A percentile compares a stretch with the other conserved stretches of the same genome.
phyloP scores from a whole-genome alignment of 2,329 filamentous ascomycete genomes.

The Parasarocladium wereldwijsianum region DNA sequence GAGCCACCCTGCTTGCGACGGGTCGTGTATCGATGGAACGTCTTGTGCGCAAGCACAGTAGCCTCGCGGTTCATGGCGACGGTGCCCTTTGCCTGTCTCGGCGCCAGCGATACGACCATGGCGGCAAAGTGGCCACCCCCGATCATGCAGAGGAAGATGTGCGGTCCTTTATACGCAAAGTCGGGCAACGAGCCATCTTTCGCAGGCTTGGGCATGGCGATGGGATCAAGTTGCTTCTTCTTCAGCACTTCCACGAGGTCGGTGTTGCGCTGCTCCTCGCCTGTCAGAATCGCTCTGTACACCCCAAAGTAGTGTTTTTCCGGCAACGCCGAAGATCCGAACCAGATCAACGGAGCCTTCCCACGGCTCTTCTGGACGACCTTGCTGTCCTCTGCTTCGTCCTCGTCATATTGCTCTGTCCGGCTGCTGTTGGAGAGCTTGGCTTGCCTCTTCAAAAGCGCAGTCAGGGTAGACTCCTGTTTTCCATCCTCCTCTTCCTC shows the following conservation, averaged over 20 bases:
- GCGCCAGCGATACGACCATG: slow-evolving; percentile 83
- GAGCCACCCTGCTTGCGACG: slow-evolving; percentile 90
- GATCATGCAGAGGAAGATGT: slow-evolving; percentile 97
- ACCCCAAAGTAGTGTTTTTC: slow-evolving; percentile 70
- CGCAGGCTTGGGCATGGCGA: slow-evolving; percentile 32
- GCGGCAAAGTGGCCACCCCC: slow-evolving; percentile 94
- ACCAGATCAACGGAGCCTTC: slow-evolving; percentile 72
- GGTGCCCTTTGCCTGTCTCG: slow-evolving; percentile 55
- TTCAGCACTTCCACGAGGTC: slow-evolving; percentile 53
- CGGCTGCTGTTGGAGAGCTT: slow-evolving; percentile 43
- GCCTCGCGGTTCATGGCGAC: slow-evolving; percentile 72
- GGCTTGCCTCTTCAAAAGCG: slow-evolving; percentile 71
- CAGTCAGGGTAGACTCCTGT: slow-evolving; percentile 57
- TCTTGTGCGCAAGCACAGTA: slow-evolving; percentile 86
- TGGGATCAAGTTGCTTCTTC: slow-evolving; percentile 63
- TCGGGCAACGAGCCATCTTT: slow-evolving; percentile 43
- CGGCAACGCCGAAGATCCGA: slow-evolving; percentile 60
- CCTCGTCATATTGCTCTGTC: slow-evolving; percentile 33
- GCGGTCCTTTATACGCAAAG: slow-evolving; percentile 52
- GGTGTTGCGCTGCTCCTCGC: slow-evolving; percentile 48
- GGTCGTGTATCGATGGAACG: slow-evolving; percentile 94
- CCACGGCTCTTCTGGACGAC: slow-evolving; percentile 18
- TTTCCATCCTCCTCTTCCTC: slow-evolving; percentile 42
- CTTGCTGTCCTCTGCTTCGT: slow-evolving; percentile 11
- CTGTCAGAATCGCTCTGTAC: slow-evolving; percentile 69